Conservation (phyloP, 768 basidiomycete genomes). For the Hericium alpestre region DNA sequence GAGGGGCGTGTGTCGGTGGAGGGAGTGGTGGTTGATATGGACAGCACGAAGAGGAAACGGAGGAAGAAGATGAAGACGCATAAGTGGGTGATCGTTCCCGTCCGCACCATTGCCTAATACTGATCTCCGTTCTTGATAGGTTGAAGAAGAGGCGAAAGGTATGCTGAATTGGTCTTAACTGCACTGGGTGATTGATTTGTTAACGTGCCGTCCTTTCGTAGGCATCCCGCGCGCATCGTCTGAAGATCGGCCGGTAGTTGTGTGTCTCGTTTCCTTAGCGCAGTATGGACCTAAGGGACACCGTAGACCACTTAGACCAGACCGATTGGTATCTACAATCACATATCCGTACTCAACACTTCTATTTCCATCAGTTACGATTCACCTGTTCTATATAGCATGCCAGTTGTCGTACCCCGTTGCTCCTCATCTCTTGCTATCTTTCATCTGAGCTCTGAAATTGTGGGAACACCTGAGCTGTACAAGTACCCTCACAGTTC, state of each 20-base stretch:
- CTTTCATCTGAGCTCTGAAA: no score
- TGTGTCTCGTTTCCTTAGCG: neutral
- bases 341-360: no score
- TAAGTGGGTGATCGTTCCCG: conserved; percentile 48
- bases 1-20: conserved; percentile 44
- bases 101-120: conserved; percentile 1
- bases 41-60: conserved; percentile 77
- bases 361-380: no score
- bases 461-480: no score
- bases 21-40: conserved; percentile 59
- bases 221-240: conserved; percentile 11
- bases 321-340: neutral
- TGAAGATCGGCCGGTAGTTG: conserved; percentile 12
- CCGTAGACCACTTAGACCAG: neutral
- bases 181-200: neutral
- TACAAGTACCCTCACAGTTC: no score
- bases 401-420: no score
- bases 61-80: conserved; percentile 97
- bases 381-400: no score
- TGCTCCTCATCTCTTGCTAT: no score
- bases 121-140: conserved; percentile 28
- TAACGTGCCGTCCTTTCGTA: neutral
- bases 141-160: conserved; percentile 87
- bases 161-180: conserved; percentile 17
- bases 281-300: neutral